Evolutionary conservation across 1,284 basidiomycete genomes (phyloP), one percentile per base, ranked within the genome.

Genomic region (Austroboletus niveus): DNA sequence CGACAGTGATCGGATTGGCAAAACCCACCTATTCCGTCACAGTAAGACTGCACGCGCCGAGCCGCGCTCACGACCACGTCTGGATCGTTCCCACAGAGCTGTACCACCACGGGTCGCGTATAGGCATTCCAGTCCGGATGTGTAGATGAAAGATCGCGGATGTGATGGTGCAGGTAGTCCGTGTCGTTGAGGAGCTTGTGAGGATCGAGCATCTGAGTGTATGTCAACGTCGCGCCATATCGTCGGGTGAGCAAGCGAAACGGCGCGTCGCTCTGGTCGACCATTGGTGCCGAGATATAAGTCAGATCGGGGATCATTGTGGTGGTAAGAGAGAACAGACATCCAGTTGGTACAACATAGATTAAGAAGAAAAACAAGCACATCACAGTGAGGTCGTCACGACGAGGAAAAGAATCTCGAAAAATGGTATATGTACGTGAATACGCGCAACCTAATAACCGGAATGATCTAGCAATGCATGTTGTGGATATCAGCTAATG

Each of bases 151-250:
- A 87, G 66, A 58, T 84, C 82, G 7, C 76, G 75, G 45, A 81
- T 65, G 59, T 85, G 79, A 54, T 76, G 75, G 52, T 84, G 78
- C 31, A 82, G 72, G 59, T 88, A 89, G 6, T 80, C 78, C 50
- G 67, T 70, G 56, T 87, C 81, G 56, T 80, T 68, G 36, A 87
- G 64, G 7, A 89, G 72, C 48, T 67, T 75, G 32, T 82, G 73
- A 11, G 87, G 75, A 44, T 76, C 69, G 39, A 86, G 79, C 86
- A 89, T 89, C 60, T 89, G 87, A 3, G 87, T 86, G 66, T 85
- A 89, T 15, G 78, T 72, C 57, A 82, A 62, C 0, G 85, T 85
- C 22, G 83, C 77, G 22, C 83, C 81, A 65, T 89, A 75, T 51
- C 69, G 70, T 48, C 77, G 74, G 8, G 78, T 77, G 45, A 89